Percentiles rank a stretch among this genome's conserved stretches.
These are phyloP conservation scores for Tulasnella sp. DNA, from an alignment of 768 basidiomycete genomes.

Conservation along the genomic window DNA sequence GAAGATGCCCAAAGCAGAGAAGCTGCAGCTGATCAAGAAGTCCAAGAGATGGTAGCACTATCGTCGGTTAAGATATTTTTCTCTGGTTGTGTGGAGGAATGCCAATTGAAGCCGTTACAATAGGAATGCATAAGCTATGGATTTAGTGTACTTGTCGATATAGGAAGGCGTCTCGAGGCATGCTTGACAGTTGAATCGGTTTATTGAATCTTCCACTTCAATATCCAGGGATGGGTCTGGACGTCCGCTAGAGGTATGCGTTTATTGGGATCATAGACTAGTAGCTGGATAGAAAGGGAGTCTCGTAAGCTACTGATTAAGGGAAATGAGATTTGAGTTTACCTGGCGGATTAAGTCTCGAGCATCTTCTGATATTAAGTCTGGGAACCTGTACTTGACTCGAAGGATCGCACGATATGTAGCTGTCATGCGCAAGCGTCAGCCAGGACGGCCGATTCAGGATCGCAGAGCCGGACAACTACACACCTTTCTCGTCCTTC, in stretches of 20 bases:
- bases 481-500: slow-evolving; percentile 15
- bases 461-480: background rate
- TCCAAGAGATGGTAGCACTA: slow-evolving; percentile 2
- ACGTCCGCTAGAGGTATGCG: slow-evolving; percentile 34
- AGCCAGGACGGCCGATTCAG: background rate
- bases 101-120: background rate
- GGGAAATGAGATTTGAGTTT: slow-evolving; percentile 5
- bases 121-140: no score
- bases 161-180: no score
- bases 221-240: slow-evolving; percentile 35
- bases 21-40: slow-evolving; percentile 69
- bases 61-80: no score
- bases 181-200: no score
- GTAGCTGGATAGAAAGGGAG: slow-evolving; percentile 26
- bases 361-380: slow-evolving; percentile 32
- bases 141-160: no score
- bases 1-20: slow-evolving; percentile 95
- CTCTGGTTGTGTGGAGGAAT: no score
- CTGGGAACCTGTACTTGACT: slow-evolving; percentile 32
- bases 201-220: slow-evolving; percentile 13
- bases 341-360: slow-evolving; percentile 34
- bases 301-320: background rate
- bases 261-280: slow-evolving; percentile 31
- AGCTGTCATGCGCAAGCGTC: slow-evolving; percentile 20
- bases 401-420: slow-evolving; percentile 34